These are phyloP conservation scores for Saturnispora zaruensis DNA, from an alignment of 805 yeast species.

Conservation along the genomic window DNA sequence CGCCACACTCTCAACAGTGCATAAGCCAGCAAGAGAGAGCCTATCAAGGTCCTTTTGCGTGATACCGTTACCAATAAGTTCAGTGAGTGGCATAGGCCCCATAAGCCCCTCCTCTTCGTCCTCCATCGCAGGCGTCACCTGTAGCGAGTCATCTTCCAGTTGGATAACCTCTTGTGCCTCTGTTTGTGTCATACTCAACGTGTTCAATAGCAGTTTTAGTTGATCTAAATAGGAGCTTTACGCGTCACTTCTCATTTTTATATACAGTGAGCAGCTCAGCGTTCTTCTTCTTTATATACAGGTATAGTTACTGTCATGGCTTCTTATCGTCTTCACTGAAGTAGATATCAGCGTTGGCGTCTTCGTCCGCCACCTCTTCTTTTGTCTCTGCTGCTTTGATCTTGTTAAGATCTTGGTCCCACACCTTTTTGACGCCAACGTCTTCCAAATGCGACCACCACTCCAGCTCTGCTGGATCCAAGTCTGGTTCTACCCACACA, in stretches of 20 bases:
- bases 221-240: not conserved
- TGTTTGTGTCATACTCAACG: slow-evolving; percentile 1
- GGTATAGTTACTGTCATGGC: not conserved
- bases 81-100: slow-evolving; percentile 49
- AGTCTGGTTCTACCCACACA: slow-evolving; percentile 86
- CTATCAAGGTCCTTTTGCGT: slow-evolving; percentile 69
- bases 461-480: slow-evolving; percentile 68
- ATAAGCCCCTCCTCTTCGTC: slow-evolving; percentile 33
- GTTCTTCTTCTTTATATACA: not conserved
- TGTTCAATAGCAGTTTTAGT: not conserved
- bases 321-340: slow-evolving; percentile 11
- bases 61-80: slow-evolving; percentile 76
- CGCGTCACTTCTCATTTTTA: slow-evolving; percentile 4
- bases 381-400: slow-evolving; percentile 15
- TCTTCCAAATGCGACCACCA: slow-evolving; percentile 28
- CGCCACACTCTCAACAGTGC: slow-evolving; percentile 89
- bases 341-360: slow-evolving; percentile 14
- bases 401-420: slow-evolving; percentile 22
- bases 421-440: slow-evolving; percentile 25
- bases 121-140: slow-evolving; percentile 30
- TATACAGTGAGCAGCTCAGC: slow-evolving; percentile 1
- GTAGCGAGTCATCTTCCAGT: slow-evolving; percentile 1
- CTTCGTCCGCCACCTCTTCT: slow-evolving; percentile 14
- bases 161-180: slow-evolving; percentile 1
- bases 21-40: slow-evolving; percentile 72